A percentile compares a stretch with the other conserved stretches of the same genome.
phyloP scores from a whole-genome alignment of 768 basidiomycete species.

The Glaciozyma martinii region DNA sequence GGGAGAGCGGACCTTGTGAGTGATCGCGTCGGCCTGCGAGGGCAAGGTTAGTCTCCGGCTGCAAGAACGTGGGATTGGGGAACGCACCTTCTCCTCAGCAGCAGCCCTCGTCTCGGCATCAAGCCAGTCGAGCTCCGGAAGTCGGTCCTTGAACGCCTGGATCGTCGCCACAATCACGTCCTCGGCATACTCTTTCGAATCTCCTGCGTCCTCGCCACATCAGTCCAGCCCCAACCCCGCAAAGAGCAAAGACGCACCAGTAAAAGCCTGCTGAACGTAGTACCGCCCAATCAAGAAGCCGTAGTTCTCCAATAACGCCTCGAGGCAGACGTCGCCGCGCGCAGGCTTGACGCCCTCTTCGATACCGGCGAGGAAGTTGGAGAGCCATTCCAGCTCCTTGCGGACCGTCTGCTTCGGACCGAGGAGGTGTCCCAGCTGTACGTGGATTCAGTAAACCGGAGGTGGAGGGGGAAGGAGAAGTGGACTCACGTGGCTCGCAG shows the following conservation, averaged over 20 bases:
- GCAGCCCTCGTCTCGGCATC: slow-evolving; percentile 68
- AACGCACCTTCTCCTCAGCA: slow-evolving; percentile 68
- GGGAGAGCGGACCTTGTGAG: slow-evolving; percentile 67
- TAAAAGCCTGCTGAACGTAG: slow-evolving; percentile 78
- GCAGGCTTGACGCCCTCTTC: slow-evolving; percentile 78
- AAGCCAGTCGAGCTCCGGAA: slow-evolving; percentile 79
- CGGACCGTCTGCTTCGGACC: slow-evolving; percentile 68
- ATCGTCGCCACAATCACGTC: slow-evolving; percentile 75
- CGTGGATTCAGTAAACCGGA: background rate
- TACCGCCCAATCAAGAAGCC: slow-evolving; percentile 82
- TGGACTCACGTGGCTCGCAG: slow-evolving; percentile 51
- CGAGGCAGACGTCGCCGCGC: slow-evolving; percentile 73
- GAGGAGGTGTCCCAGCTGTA: slow-evolving; percentile 43
- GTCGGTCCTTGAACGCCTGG: slow-evolving; percentile 66
- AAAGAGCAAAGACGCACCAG: slow-evolving; percentile 21
- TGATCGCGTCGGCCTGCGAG: slow-evolving; percentile 62
- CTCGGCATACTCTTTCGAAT: slow-evolving; percentile 70
- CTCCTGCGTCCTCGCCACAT: slow-evolving; percentile 42
- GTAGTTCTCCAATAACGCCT: slow-evolving; percentile 58
- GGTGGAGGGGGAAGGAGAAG: slow-evolving; percentile 35
- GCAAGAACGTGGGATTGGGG: background rate
- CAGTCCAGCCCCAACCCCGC: slow-evolving; percentile 9
- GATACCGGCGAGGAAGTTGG: slow-evolving; percentile 68
- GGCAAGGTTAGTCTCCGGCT: background rate
- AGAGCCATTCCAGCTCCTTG: slow-evolving; percentile 60